phyloP scores from a whole-genome alignment of 352 stramenopile genomes.

The Phytophthora melonis region DNA sequence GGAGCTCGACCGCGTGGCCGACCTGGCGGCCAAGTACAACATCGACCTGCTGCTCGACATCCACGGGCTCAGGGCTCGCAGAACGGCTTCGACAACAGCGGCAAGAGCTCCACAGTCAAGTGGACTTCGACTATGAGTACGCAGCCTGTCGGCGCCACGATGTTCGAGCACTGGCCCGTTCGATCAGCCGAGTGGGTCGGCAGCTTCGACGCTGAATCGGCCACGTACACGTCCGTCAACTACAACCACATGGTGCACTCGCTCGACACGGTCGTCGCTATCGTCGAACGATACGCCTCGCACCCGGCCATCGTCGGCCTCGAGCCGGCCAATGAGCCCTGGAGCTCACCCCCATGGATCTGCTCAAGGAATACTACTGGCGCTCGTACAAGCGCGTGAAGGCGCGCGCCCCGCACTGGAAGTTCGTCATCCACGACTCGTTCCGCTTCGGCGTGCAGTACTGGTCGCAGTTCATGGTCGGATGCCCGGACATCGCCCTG shows the following conservation, averaged over 20 bases:
- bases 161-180: constrained; percentile 47
- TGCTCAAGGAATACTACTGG: constrained; percentile 97
- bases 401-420: constrained; percentile 92
- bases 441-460: constrained; percentile 79
- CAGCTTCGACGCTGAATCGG: constrained; percentile 80
- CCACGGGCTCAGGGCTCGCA: constrained; percentile 92
- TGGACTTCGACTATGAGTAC: constrained; percentile 27
- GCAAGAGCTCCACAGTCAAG: constrained; percentile 63
- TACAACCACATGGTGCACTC: constrained; percentile 91
- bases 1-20: constrained; percentile 88
- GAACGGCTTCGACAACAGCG: constrained; percentile 97
- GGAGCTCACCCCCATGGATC: constrained; percentile 92
- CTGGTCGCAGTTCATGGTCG: constrained; percentile 70
- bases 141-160: constrained; percentile 16
- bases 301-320: constrained; percentile 91
- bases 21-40: constrained; percentile 86
- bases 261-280: constrained; percentile 83
- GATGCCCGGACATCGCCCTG: constrained; percentile 92
- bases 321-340: constrained; percentile 95
- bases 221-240: constrained; percentile 92
- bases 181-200: constrained; percentile 92
- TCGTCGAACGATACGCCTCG: constrained; percentile 88
- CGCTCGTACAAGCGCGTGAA: constrained; percentile 95
- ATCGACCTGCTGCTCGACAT: constrained; percentile 93
- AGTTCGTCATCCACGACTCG: constrained; percentile 96